Conservation (phyloP, 1,284 basidiomycete species). For the Boletus smithii region DNA sequence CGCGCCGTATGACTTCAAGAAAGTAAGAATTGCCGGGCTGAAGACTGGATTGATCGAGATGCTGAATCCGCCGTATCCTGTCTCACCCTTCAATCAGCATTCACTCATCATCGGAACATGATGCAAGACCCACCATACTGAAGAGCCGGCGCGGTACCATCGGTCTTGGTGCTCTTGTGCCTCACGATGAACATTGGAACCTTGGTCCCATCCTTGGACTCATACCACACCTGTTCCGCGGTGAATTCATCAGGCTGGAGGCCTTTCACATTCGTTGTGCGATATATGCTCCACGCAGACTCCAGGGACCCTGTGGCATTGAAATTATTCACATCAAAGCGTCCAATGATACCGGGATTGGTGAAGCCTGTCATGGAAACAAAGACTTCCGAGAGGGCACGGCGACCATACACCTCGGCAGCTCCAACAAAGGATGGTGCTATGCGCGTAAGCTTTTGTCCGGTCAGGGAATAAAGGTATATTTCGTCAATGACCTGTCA, state of each 20-base stretch:
- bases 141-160: constrained; percentile 76
- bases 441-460: constrained; percentile 56
- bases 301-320: constrained; percentile 37
- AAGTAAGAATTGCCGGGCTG: constrained; percentile 71
- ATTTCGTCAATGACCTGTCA: constrained; percentile 77
- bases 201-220: constrained; percentile 76
- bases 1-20: constrained; percentile 71
- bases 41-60: constrained; percentile 74
- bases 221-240: constrained; percentile 75
- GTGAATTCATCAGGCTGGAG: constrained; percentile 71
- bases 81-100: constrained; percentile 1
- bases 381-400: constrained; percentile 67
- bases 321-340: constrained; percentile 54
- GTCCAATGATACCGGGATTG: constrained; percentile 66
- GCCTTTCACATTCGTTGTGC: constrained; percentile 61
- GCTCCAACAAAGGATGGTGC: constrained; percentile 72
- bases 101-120: not conserved
- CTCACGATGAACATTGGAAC: constrained; percentile 87
- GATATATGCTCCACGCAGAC: constrained; percentile 57
- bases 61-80: constrained; percentile 77
- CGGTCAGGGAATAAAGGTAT: constrained; percentile 67
- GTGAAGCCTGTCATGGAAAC: constrained; percentile 69
- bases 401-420: constrained; percentile 51
- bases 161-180: constrained; percentile 66
- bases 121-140: constrained; percentile 61